Conservation (phyloP, 129 eudicot genomes). For the Dittrichia graveolens region DNA sequence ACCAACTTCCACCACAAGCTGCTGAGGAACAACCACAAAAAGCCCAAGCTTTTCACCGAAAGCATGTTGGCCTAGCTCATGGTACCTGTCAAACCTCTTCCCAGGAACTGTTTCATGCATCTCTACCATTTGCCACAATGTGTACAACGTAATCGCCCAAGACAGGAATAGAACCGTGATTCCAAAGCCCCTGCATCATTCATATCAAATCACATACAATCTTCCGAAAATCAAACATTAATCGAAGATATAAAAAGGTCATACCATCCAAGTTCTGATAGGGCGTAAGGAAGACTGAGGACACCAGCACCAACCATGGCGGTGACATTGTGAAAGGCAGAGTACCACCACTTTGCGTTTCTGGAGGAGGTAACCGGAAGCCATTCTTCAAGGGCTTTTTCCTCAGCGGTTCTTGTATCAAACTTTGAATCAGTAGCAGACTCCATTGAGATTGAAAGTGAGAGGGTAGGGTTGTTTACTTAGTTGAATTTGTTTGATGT, state of each 20-base stretch:
- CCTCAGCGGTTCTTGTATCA: constrained; percentile 36
- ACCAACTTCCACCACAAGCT: constrained; percentile 53
- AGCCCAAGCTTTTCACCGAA: constrained; percentile 69
- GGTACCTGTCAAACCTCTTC: constrained; percentile 69
- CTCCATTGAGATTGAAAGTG: constrained; percentile 13
- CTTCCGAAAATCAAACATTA: not conserved
- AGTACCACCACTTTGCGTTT: constrained; percentile 75
- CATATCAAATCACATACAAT: not conserved
- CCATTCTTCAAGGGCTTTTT: constrained; percentile 70
- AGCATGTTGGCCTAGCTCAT: constrained; percentile 66
- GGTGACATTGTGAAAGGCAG: constrained; percentile 75
- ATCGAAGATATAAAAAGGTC: not conserved
- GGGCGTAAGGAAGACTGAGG: constrained; percentile 71
- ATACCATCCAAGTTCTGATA: constrained; percentile 71
- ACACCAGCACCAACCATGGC: constrained; percentile 92
- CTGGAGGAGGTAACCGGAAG: constrained; percentile 64
- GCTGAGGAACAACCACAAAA: constrained; percentile 66
- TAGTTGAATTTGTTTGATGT: constrained; percentile 4
- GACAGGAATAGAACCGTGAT: constrained; percentile 44
- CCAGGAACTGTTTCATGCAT: constrained; percentile 74
- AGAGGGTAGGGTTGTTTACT: not conserved
- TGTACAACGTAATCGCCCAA: constrained; percentile 61
- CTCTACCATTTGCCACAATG: constrained; percentile 82
- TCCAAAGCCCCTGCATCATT: constrained; percentile 56
- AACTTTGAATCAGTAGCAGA: constrained; percentile 12